Evolutionary conservation across 768 basidiomycete species (phyloP), one percentile per base, ranked within the genome.

Genomic region (Suillus variegatus): DNA sequence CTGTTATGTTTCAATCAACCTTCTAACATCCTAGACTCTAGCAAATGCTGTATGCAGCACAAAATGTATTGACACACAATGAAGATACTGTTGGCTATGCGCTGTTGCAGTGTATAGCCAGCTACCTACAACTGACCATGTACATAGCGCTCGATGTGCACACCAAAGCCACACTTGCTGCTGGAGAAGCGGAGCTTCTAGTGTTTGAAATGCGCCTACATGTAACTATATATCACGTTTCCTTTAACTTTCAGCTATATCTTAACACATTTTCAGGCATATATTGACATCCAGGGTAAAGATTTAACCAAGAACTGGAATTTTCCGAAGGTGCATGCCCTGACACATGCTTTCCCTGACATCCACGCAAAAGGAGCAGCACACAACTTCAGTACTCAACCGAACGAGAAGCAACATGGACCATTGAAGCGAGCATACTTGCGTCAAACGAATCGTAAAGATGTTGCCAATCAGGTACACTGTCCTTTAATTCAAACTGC

Each of bases 91-190:
- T 61, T 10, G 76, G 73, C 0, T 76, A 73, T 65, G 12, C 62
- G 0, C 67, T 80, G 1, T 66, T 80, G 3, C 58, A 73, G 46
- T 71, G 75, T 32, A 64, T 80, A 4, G 71, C 71, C 3, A 71
- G 70, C 49, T 80, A 76, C 62, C 52, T 76, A 3, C 73, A 76
- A 40, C 78, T 12, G 71, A 76, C 51, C 13, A 75, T 77, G 65
- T 76, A 68, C 56, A 36, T 73, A 14, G 67, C 69, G 0, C 66
- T 80, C 0, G 70, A 76, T 28, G 66, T 77, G 10, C 79, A 80
- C 41, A 77, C 75, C 0, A 68, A 74, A 16, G 58, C 63, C 1
- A 79, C 75, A 4, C 61, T 79, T 35, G 35, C 10, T 4, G 65
- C 60, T 16, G 74, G 74, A 6, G 25, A 52, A 28, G 51, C 16